Evolutionary conservation across 371 early-diverging fungal species (phyloP), one percentile per base, ranked within the genome.

Genomic region (Circinella umbellata): DNA sequence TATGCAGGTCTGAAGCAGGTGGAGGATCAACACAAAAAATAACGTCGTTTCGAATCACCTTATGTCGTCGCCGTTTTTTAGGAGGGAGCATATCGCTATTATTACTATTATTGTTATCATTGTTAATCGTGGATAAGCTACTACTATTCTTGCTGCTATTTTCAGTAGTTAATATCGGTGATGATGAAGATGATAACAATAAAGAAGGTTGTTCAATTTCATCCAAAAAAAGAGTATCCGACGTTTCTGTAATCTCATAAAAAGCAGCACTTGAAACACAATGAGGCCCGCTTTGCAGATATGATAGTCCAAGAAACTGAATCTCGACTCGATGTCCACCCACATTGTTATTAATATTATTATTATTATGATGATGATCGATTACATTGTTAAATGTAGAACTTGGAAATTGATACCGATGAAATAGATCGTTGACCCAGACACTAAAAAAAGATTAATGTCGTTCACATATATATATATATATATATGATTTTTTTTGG

Each of bases 171-270:
- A 49, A 46, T 15, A 64, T 53, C 37, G 53, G 20, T 42, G 63
- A 47, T 47, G 42, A 63, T 13, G 38, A 35, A n/a, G 61, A 61
- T 15, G 37, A 61, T n/a, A 38, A 61, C 18, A 61, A 38, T 17
- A 37, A 38, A 17, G 17, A 14, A 9, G 35, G 7, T 18, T 38
- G 61, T n/a, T 61, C 38, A 15, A 38, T 7, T 46, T 53, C 65
- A 15, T 49, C 53, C 36, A 6, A 51, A 51, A 8, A 13, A 51
- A 17, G 14, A 5, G 14, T 57, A 49, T 17, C 48, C 38, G 53
- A 77, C 75, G 67, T 76, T 79, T 76, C 77, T 48, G 74, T 73
- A 49, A 82, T 73, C 63, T 82, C 82, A 70, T 74, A 82, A 55
- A 81, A 79, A 13, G 73, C 63, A 37, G 68, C 74, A 35, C 65